Evolutionary conservation across 768 basidiomycete genomes (phyloP).

Genomic region (Nidularia pulvinata): DNA sequence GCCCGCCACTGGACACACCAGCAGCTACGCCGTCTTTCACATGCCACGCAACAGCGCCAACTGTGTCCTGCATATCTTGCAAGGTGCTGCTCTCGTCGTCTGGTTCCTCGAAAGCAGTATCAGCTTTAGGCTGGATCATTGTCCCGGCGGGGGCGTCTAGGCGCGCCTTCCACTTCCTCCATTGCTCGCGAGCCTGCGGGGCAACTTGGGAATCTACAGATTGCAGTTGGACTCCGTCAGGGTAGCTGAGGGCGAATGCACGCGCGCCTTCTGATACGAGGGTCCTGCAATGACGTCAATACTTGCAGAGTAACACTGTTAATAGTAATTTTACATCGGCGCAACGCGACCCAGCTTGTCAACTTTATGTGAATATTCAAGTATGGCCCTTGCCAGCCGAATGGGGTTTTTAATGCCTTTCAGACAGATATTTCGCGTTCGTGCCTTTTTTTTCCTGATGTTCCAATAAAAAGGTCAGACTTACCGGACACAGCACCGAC

Average conservation of each 20-base stretch:
- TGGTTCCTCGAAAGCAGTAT: not conserved
- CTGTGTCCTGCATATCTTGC: constrained; percentile 70
- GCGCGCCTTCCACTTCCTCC: constrained; percentile 59
- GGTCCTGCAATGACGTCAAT: constrained; percentile 32
- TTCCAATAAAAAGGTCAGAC: not conserved
- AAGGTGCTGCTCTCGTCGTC: constrained; percentile 11
- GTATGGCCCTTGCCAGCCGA: constrained; percentile 50
- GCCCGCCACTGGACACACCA: constrained; percentile 84
- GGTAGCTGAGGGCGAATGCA: constrained; percentile 41
- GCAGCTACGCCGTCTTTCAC: constrained; percentile 47
- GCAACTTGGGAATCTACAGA: constrained; percentile 46
- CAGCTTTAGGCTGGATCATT: not conserved
- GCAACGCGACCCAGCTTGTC: constrained; percentile 65
- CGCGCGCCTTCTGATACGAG: constrained; percentile 64
- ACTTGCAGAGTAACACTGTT: constrained; percentile 1
- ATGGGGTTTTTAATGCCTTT: constrained; percentile 76
- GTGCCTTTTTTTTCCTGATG: not conserved
- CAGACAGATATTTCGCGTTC: not conserved
- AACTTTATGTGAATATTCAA: constrained; percentile 46
- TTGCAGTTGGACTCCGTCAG: constrained; percentile 28
- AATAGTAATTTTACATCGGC: constrained; percentile 50
- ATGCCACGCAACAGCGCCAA: constrained; percentile 72
- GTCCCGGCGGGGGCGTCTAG: constrained; percentile 21
- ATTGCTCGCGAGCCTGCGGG: constrained; percentile 46
- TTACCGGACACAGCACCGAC: constrained; percentile 73